Evolutionary conservation across 805 yeast species (phyloP).

Genomic region (Cephaloascus fragrans): DNA sequence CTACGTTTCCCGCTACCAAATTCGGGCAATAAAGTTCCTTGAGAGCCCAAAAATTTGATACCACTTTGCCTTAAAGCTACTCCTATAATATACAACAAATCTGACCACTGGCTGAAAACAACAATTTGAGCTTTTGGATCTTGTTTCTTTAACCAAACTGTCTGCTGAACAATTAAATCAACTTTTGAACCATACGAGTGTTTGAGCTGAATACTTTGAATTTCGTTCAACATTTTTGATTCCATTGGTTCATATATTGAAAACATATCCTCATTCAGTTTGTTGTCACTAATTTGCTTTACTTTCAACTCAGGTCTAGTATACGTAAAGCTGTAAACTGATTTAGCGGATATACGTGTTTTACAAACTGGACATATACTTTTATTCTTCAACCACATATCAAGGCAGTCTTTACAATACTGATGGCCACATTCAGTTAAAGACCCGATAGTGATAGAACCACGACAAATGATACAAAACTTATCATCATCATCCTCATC

Average conservation of each 20-base stretch:
- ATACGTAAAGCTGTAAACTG: conserved; percentile 63
- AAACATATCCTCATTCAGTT: conserved; percentile 11
- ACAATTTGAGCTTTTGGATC: conserved; percentile 70
- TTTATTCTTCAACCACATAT: conserved; percentile 56
- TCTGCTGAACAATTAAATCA: conserved; percentile 70
- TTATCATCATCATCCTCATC: conserved; percentile 24
- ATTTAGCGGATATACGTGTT: conserved; percentile 30
- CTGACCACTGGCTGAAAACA: conserved; percentile 84
- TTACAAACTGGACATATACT: conserved; percentile 80
- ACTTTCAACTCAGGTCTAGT: conserved; percentile 43
- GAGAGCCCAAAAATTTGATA: conserved; percentile 48
- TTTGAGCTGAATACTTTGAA: conserved; percentile 22
- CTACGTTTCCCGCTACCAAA: conserved; percentile 18
- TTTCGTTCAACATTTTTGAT: conserved; percentile 28
- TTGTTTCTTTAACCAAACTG: conserved; percentile 47
- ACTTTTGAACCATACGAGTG: conserved; percentile 72
- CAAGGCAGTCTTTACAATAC: conserved; percentile 75
- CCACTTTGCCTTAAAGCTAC: conserved; percentile 53
- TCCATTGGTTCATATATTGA: conserved; percentile 39
- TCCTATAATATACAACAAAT: conserved; percentile 56
- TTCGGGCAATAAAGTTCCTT: conserved; percentile 24
- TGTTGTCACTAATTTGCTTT: conserved; percentile 23
- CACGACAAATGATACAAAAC: conserved; percentile 72
- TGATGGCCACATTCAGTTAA: conserved; percentile 88
- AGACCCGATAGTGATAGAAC: conserved; percentile 62